Evolutionary conservation across 257 asterid genomes (phyloP).

Genomic region (Orobanche coerulescens): DNA sequence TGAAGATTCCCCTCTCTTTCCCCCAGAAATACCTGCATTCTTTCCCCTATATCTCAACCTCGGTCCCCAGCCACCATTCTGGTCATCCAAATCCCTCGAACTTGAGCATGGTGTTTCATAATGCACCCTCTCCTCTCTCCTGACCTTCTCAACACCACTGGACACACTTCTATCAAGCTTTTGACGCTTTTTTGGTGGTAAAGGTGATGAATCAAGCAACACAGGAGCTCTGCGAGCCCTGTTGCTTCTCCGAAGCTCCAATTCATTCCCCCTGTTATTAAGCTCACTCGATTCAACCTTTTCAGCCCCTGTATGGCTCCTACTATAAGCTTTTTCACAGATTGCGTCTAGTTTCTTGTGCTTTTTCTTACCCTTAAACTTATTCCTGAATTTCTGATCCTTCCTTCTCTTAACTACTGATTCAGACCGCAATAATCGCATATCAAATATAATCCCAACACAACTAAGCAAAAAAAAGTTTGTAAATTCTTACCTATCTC

Average conservation of each 20-base stretch:
- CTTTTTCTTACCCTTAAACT: conserved; percentile 60
- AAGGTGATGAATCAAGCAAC: conserved; percentile 88
- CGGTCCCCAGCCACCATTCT: conserved; percentile 41
- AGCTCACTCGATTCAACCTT: conserved; percentile 29
- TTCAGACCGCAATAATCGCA: conserved; percentile 63
- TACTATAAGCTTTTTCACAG: conserved; percentile 57
- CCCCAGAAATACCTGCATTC: conserved; percentile 26
- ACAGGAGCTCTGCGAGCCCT: conserved; percentile 83
- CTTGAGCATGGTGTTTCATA: conserved; percentile 34
- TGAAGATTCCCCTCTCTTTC: conserved; percentile 28
- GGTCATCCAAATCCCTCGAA: conserved; percentile 41
- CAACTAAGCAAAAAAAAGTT: conserved; percentile 5
- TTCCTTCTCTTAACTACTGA: conserved; percentile 48
- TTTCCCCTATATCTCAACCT: conserved; percentile 61
- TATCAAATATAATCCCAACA: conserved; percentile 35
- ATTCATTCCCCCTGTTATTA: conserved; percentile 38
- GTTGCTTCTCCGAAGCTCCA: conserved; percentile 67
- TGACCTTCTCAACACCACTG: conserved; percentile 29
- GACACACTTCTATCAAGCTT: conserved; percentile 36
- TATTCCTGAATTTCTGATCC: conserved; percentile 42
- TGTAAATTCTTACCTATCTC: background rate
- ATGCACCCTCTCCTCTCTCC: conserved; percentile 34
- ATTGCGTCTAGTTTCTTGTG: conserved; percentile 82
- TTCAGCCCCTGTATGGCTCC: conserved; percentile 41
- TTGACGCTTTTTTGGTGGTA: conserved; percentile 63